Base-by-base conservation (phyloP, 1,139 yeast genomes). In the Debaryomyces sp. region DNA sequence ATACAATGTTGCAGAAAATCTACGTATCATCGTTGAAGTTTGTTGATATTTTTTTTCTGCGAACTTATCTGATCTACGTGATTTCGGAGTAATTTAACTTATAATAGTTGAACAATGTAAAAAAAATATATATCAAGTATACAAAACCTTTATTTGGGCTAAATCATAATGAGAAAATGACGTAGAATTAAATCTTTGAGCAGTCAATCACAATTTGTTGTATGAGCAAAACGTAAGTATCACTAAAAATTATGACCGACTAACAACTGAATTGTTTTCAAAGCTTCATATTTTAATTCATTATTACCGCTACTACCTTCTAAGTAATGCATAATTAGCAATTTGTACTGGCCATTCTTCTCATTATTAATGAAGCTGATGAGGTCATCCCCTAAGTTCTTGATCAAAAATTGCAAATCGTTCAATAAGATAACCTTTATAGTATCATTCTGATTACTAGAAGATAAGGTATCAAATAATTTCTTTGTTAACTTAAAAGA, bases 201-300 rank as follows among this genome's bases (percentile, higher is more conserved):
- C 18, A 15, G 21, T 7, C 22, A 32, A 15, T 32, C 35, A 32
- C 35, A 32, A 32, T 32, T 17, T 17, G 21, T 17, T 32, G 35
- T 32, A 26, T 34, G 23, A 18, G 33, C 6, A 32, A 27, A 27
- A 12, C 7, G 13, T 13, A 22, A 15, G 10, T 21, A 27, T 12
- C 24, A 22, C 50, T 59, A 71, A 52, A 61, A 69, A 45, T 56
- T 63, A 50, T 89, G 92, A 6, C 97, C 90, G 50, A 94, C 96
- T 62, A 94, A 82, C 51, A 87, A 81, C 73, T 95, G 99, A 21
- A 97, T 89, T 1, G 98, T 91, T 67, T 89, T 89, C 63, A 94
- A 81, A 1, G 99, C 98, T 73, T 94, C 97, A 66, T 87, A 94
- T 66, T 94, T 89, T 58, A 94, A 92, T 61, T 90, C 96, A 36